These are phyloP conservation scores for Curvularia eragrostidis DNA, from an alignment of 2,329 filamentous ascomycete species.

Conservation along the genomic window DNA sequence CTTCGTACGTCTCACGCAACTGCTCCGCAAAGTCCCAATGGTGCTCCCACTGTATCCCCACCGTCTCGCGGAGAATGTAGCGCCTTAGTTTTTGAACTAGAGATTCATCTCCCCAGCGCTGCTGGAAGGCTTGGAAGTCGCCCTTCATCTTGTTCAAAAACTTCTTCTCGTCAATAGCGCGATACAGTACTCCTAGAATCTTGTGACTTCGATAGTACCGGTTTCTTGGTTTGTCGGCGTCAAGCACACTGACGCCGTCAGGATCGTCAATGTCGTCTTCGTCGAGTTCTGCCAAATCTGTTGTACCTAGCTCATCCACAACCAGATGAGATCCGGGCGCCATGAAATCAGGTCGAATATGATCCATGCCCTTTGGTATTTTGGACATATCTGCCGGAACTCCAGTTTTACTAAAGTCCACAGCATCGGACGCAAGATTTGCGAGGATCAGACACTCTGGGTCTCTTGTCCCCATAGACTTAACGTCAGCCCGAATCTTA, in stretches of 20 bases:
- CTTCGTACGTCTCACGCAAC: slow-evolving; percentile 59
- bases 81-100: slow-evolving; percentile 48
- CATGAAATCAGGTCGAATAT: slow-evolving; percentile 61
- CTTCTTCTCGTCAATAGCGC: slow-evolving; percentile 72
- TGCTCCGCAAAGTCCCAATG: slow-evolving; percentile 50
- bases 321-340: slow-evolving; percentile 52
- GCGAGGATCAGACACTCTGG: slow-evolving; percentile 49
- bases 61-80: slow-evolving; percentile 50
- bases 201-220: slow-evolving; percentile 72
- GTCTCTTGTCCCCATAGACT: slow-evolving; percentile 36
- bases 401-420: slow-evolving; percentile 43
- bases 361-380: slow-evolving; percentile 27
- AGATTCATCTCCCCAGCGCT: slow-evolving; percentile 13
- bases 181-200: slow-evolving; percentile 73
- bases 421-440: slow-evolving; percentile 45
- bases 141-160: slow-evolving; percentile 57
- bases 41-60: slow-evolving; percentile 52
- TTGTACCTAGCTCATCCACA: slow-evolving; percentile 44
- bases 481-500: slow-evolving; percentile 51
- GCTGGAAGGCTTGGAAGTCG: slow-evolving; percentile 19
- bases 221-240: slow-evolving; percentile 50
- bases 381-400: slow-evolving; percentile 20
- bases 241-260: slow-evolving; percentile 47
- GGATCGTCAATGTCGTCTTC: slow-evolving; percentile 49
- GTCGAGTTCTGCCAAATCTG: slow-evolving; percentile 33